Evolutionary conservation across 768 basidiomycete genomes (phyloP).

Genomic region (Paxillus involutus): DNA sequence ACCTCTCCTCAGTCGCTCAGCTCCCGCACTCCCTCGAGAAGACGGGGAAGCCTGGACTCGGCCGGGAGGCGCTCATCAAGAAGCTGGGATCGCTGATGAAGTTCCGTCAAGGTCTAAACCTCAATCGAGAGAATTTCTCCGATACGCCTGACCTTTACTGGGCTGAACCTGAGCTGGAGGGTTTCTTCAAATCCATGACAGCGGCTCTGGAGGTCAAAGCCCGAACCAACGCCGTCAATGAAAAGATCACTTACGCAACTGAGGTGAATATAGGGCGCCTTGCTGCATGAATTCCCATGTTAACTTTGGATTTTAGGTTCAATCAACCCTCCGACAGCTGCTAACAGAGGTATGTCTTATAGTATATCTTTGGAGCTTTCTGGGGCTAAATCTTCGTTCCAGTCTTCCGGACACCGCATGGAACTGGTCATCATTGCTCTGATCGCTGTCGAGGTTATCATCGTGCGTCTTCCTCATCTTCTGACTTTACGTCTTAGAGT

Average conservation of each 20-base stretch:
- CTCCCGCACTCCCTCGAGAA: slow-evolving; percentile 74
- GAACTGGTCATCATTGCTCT: slow-evolving; percentile 94
- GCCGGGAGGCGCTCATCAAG: slow-evolving; percentile 80
- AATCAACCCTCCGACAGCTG: slow-evolving; percentile 86
- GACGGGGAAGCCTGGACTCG: slow-evolving; percentile 83
- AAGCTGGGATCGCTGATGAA: slow-evolving; percentile 91
- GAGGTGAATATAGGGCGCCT: slow-evolving; percentile 46
- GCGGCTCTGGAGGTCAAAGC: slow-evolving; percentile 84
- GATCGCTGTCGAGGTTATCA: slow-evolving; percentile 93
- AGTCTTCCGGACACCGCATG: slow-evolving; percentile 91
- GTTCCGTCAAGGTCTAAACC: slow-evolving; percentile 88
- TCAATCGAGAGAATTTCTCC: slow-evolving; percentile 85
- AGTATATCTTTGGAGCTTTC: too few species aligned
- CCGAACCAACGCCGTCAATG: slow-evolving; percentile 80
- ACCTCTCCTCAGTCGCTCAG: slow-evolving; percentile 78
- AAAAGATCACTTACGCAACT: slow-evolving; percentile 89
- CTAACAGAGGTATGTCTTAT: slow-evolving; percentile 64
- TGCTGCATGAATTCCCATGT: not conserved
- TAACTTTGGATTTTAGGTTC: slow-evolving; percentile 46
- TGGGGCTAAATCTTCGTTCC: slow-evolving; percentile 3
- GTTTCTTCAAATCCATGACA: slow-evolving; percentile 82
- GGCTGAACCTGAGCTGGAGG: slow-evolving; percentile 90
- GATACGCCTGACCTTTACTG: slow-evolving; percentile 94
- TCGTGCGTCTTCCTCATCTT: slow-evolving; percentile 49
- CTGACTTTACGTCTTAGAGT: not conserved